A percentile compares a stretch with the other conserved stretches of the same genome.
Evolutionary conservation across 441 rosid genomes (phyloP).

Genomic region (Pelargonium australe): DNA sequence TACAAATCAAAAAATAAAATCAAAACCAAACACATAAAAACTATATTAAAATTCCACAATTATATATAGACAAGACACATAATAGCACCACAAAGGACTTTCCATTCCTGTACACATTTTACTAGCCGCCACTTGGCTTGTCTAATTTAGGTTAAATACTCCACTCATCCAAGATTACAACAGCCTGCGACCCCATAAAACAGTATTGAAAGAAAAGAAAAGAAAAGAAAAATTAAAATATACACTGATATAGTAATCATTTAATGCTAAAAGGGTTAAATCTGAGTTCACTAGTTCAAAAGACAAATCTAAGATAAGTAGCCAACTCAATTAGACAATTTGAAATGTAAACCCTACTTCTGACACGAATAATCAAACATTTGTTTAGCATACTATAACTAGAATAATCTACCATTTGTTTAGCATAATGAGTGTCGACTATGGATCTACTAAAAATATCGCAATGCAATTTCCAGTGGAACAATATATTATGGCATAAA

Average conservation of each 20-base stretch:
- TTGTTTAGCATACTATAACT: too few species aligned
- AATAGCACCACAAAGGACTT: background rate
- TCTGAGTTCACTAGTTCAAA: background rate
- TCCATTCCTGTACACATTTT: background rate
- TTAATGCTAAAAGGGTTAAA: background rate
- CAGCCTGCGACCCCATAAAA: background rate
- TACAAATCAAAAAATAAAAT: too few species aligned
- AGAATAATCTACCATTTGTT: too few species aligned
- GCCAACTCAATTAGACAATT: background rate
- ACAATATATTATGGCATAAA: too few species aligned
- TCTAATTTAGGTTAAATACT: background rate
- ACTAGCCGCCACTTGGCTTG: conserved; percentile 4
- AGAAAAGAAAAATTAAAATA: too few species aligned
- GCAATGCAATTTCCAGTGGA: too few species aligned
- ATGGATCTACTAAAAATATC: too few species aligned
- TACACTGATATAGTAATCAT: background rate
- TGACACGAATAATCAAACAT: too few species aligned
- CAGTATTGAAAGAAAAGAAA: background rate
- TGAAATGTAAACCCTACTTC: background rate
- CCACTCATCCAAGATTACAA: background rate
- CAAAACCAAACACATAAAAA: background rate
- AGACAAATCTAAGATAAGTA: background rate
- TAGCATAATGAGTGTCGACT: too few species aligned
- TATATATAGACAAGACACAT: too few species aligned
- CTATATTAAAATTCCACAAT: conserved; percentile 2